Evolutionary conservation across 169 alveolate species (phyloP).

Genomic region (Cryptosporidium sp.): DNA sequence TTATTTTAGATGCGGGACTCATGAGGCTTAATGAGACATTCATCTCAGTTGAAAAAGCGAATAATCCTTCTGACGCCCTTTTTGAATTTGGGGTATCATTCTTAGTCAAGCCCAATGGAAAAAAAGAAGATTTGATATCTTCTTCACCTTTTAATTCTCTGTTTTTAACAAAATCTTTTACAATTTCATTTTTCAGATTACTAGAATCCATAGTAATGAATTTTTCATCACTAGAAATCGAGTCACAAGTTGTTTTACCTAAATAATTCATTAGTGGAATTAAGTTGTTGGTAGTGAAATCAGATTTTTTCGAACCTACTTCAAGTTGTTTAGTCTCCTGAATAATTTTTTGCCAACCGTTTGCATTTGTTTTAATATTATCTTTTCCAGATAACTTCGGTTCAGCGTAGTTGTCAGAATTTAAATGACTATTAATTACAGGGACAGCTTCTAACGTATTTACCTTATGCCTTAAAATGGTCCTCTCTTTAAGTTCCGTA

Average conservation of each 20-base stretch:
- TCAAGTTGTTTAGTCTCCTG: background rate
- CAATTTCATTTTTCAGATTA: background rate
- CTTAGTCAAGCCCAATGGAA: background rate
- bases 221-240: background rate
- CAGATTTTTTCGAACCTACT: background rate
- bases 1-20: background rate
- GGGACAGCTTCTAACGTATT: background rate
- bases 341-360: background rate
- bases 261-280: no score
- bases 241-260: background rate
- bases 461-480: no score
- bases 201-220: no score
- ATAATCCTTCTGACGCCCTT: conserved; percentile 21
- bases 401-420: background rate
- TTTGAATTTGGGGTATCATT: conserved; percentile 24
- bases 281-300: no score
- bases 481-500: no score
- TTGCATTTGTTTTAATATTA: background rate
- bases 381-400: background rate
- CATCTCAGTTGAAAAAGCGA: conserved; percentile 14
- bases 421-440: no score
- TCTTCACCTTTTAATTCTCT: background rate
- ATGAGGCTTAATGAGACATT: background rate
- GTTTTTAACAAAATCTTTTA: no score
- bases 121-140: background rate